phyloP scores from a whole-genome alignment of 306 rosid genomes.

The Potentilla sterilis region DNA sequence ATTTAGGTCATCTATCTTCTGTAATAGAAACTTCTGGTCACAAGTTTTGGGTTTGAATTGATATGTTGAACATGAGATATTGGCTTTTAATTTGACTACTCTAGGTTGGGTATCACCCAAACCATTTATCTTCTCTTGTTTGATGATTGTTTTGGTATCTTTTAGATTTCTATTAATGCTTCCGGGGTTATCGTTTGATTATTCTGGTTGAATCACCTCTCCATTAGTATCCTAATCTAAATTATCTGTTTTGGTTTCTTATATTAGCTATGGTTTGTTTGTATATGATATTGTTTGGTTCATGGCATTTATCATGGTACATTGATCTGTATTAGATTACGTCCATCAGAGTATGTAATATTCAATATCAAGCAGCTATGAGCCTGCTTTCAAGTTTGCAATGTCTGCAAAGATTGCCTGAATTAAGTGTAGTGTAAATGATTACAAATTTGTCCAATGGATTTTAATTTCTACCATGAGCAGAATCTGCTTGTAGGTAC shows the following conservation, averaged over 20 bases:
- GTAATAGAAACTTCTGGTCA: slow-evolving; percentile 15
- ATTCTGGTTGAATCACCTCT: background rate
- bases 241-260: no score
- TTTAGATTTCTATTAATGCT: background rate
- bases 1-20: slow-evolving; percentile 15
- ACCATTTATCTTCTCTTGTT: background rate
- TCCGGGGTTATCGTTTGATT: background rate
- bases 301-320: no score
- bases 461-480: background rate
- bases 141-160: background rate
- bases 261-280: no score
- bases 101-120: slow-evolving; percentile 11
- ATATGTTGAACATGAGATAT: slow-evolving; percentile 20
- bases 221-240: no score
- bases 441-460: background rate
- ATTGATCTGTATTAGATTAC: no score
- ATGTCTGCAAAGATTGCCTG: background rate
- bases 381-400: background rate
- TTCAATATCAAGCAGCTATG: no score
- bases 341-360: no score
- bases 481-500: background rate
- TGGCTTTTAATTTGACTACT: slow-evolving; percentile 10
- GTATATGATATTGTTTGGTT: no score
- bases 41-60: slow-evolving; percentile 30
- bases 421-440: no score